Conservation (phyloP, 345 rosid species). For the Carallia pectinifolia region DNA sequence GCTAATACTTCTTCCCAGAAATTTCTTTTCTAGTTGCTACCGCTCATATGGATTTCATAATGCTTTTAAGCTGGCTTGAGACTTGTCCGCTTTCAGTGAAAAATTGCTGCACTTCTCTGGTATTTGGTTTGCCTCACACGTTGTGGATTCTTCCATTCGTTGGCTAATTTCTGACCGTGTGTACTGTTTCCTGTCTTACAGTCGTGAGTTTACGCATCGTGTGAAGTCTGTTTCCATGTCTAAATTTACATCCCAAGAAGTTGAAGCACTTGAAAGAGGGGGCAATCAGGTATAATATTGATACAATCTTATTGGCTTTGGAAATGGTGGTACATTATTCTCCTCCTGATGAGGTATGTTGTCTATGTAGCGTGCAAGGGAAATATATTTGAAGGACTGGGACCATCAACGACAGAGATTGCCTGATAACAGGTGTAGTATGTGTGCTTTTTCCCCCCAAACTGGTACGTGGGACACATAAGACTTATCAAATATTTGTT, state of each 20-base stretch:
- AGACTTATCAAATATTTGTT: slow-evolving; percentile 17
- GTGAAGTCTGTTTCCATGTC: slow-evolving; percentile 99
- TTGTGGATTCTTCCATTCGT: slow-evolving; percentile 1
- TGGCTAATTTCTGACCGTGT: slow-evolving; percentile 3
- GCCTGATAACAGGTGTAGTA: slow-evolving; percentile 73
- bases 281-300: slow-evolving; percentile 80
- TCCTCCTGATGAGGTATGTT: slow-evolving; percentile 21
- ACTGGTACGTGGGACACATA: slow-evolving; percentile 7
- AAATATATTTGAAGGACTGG: slow-evolving; percentile 78
- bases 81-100: slow-evolving; percentile 46
- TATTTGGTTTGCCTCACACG: not conserved
- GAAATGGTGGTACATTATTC: slow-evolving; percentile 18
- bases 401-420: slow-evolving; percentile 84
- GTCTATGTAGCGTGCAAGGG: slow-evolving; percentile 82
- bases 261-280: slow-evolving; percentile 91
- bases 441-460: not conserved
- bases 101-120: not conserved
- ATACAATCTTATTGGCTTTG: not conserved
- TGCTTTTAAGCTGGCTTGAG: slow-evolving; percentile 56
- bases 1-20: no score
- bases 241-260: slow-evolving; percentile 90
- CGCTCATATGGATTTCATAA: not conserved
- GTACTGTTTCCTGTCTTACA: slow-evolving; percentile 31
- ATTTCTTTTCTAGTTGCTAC: no score
- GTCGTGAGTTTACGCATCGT: slow-evolving; percentile 97